Conservation (phyloP, 345 rosid genomes). For the Citrus inodora region DNA sequence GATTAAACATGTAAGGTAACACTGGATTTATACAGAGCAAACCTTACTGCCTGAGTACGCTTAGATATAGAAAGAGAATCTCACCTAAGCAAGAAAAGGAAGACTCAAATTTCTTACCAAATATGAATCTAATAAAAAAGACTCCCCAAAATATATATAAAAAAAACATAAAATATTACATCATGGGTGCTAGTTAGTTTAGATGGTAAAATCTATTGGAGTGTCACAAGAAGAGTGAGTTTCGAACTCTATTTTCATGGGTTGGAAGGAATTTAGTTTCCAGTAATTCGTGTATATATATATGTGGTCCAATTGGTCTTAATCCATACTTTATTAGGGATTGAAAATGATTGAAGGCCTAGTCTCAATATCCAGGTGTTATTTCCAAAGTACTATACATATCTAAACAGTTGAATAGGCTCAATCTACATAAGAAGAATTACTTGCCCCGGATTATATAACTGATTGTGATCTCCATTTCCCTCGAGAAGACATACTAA, state of each 20-base stretch:
- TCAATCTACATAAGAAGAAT: not conserved
- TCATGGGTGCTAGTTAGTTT: not conserved
- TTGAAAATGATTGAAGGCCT: not conserved
- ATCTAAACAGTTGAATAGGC: not conserved
- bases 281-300: too few relatives aligned
- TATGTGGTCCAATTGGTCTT: not conserved
- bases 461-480: not conserved
- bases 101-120: too few relatives aligned
- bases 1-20: too few relatives aligned
- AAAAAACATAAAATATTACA: too few relatives aligned
- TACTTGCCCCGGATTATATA: not conserved
- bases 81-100: too few relatives aligned
- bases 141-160: too few relatives aligned
- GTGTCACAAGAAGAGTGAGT: too few relatives aligned
- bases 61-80: too few relatives aligned
- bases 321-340: not conserved
- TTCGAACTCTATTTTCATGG: not conserved
- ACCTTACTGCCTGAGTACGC: too few relatives aligned
- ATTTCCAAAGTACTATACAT: not conserved
- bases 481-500: slow-evolving; percentile 1
- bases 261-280: not conserved
- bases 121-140: too few relatives aligned
- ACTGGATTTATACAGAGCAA: too few relatives aligned
- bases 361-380: not conserved
- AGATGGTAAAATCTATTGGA: too few relatives aligned